A percentile compares a stretch with the other conserved stretches of the same genome.
Conservation (phyloP, 352 stramenopile genomes). For the Pythium phragmiticola region DNA sequence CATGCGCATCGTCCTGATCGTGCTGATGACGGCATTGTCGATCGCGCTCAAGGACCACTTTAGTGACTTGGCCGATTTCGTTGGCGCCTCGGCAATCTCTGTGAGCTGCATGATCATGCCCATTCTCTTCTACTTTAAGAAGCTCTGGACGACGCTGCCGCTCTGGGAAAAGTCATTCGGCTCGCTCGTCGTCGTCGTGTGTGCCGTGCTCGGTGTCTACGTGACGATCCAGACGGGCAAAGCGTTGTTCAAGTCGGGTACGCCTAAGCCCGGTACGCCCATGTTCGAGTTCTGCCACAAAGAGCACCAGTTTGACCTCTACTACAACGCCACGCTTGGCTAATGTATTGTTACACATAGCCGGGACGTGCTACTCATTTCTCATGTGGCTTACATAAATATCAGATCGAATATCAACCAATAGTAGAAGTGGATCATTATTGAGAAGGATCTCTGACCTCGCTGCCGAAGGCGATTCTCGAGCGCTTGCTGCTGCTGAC, state of each 20-base stretch:
- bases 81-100: constrained; percentile 55
- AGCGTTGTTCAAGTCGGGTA: constrained; percentile 4
- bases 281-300: constrained; percentile 30
- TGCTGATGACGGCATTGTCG: constrained; percentile 37
- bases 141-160: constrained; percentile 46
- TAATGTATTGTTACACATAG: background rate
- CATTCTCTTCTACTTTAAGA: constrained; percentile 72
- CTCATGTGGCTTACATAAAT: background rate
- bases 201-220: constrained; percentile 10
- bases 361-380: background rate
- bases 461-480: background rate
- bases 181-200: constrained; percentile 11
- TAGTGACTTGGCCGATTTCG: constrained; percentile 64
- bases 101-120: constrained; percentile 67
- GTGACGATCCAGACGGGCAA: constrained; percentile 16
- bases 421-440: too few species aligned
- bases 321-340: constrained; percentile 24
- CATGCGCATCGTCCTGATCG: constrained; percentile 57
- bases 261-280: background rate
- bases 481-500: background rate
- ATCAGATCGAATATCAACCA: too few species aligned
- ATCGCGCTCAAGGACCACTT: constrained; percentile 49
- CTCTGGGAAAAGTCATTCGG: constrained; percentile 12
- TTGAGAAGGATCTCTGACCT: too few species aligned
- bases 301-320: constrained; percentile 25